Conservation (phyloP, 2,329 filamentous ascomycete genomes). For the Nigrograna mackinnonii region DNA sequence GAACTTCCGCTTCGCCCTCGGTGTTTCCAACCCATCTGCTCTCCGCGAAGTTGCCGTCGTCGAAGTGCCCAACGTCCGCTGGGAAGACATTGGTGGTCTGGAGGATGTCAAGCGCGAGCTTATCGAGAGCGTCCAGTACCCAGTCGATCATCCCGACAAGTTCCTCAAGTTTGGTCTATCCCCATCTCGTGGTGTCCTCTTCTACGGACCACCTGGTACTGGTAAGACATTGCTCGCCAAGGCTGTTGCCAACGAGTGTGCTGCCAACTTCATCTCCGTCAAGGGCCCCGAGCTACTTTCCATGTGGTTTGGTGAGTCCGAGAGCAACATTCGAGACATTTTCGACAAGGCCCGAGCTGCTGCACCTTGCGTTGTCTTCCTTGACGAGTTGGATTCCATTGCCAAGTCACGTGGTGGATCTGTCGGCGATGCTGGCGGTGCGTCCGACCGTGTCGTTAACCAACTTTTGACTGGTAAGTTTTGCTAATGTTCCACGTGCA, state of each 20-base stretch:
- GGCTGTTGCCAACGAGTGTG: constrained; percentile 98
- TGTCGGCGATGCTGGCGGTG: constrained; percentile 93
- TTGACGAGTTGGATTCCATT: constrained; percentile 98
- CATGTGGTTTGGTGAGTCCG: constrained; percentile 99
- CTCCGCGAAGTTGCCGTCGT: constrained; percentile 98
- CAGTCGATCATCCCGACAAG: constrained; percentile 98
- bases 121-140: constrained; percentile 98
- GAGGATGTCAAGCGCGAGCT: constrained; percentile 99
- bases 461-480: constrained; percentile 91
- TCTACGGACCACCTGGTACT: constrained; percentile 98
- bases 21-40: constrained; percentile 97
- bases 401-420: constrained; percentile 99
- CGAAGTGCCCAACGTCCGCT: constrained; percentile 98
- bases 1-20: constrained; percentile 98
- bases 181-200: constrained; percentile 95
- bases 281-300: constrained; percentile 98
- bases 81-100: constrained; percentile 99
- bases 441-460: constrained; percentile 99
- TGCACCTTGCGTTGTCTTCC: constrained; percentile 97
- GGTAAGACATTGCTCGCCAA: constrained; percentile 99
- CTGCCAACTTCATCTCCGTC: constrained; percentile 99
- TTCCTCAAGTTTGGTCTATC: constrained; percentile 99
- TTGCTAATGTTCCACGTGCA: neutral
- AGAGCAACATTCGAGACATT: constrained; percentile 99
- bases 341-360: constrained; percentile 99